These are phyloP conservation scores for Dryas alaskensis DNA, from an alignment of 306 rosid species.

Conservation along the genomic window DNA sequence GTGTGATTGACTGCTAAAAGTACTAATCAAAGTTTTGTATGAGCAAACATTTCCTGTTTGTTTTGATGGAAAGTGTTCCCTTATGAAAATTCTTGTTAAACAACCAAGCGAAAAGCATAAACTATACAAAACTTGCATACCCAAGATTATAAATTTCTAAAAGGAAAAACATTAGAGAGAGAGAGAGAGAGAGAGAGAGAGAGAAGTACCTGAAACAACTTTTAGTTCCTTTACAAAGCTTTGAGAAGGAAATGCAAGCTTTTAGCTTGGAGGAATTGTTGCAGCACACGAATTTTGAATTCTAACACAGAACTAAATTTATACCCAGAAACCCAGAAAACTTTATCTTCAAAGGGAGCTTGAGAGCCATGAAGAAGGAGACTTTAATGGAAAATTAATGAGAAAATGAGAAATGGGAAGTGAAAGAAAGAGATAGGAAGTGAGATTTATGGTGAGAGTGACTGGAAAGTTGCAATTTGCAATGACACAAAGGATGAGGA, in stretches of 20 bases:
- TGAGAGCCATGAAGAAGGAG: slow-evolving; percentile 4
- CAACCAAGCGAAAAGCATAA: neutral
- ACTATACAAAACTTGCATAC: neutral
- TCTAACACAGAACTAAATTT: neutral
- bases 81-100: neutral
- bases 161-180: neutral
- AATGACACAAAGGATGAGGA: slow-evolving; percentile 6
- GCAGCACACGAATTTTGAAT: neutral
- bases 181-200: neutral
- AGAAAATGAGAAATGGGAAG: neutral
- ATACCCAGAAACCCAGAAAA: slow-evolving; percentile 11
- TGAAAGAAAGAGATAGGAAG: neutral
- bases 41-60: slow-evolving; percentile 1
- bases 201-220: slow-evolving; percentile 24
- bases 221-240: neutral
- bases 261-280: neutral
- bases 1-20: neutral
- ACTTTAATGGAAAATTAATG: neutral
- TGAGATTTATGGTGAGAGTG: slow-evolving; percentile 28
- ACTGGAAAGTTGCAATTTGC: slow-evolving; percentile 19
- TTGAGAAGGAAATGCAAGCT: neutral
- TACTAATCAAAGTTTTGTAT: slow-evolving; percentile 1
- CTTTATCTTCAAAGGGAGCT: neutral
- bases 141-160: neutral
- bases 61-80: neutral